These are phyloP conservation scores for Martiniozyma abietophila DNA, from an alignment of 805 yeast species.

Conservation along the genomic window DNA sequence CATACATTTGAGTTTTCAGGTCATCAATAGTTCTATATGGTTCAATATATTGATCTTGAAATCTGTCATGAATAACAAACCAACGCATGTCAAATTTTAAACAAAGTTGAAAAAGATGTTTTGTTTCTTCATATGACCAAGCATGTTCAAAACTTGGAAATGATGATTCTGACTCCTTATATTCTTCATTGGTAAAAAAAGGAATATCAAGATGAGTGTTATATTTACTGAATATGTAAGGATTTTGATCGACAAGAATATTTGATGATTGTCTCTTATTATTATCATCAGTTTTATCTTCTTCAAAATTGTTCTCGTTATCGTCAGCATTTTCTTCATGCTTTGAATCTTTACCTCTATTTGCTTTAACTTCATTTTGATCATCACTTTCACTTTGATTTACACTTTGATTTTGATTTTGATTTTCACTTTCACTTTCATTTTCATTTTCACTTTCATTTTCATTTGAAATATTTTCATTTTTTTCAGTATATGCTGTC, in stretches of 20 bases:
- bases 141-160: slow-evolving; percentile 1
- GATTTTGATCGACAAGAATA: slow-evolving; percentile 25
- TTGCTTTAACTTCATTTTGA: neutral
- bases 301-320: no score
- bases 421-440: neutral
- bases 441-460: neutral
- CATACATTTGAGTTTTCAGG: slow-evolving; percentile 72
- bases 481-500: no score
- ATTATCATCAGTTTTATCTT: slow-evolving; percentile 20
- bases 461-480: neutral
- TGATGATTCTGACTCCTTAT: slow-evolving; percentile 23
- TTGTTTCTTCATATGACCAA: slow-evolving; percentile 77
- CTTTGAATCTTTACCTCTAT: neutral
- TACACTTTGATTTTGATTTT: neutral
- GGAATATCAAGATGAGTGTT: slow-evolving; percentile 66
- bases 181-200: slow-evolving; percentile 52
- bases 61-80: slow-evolving; percentile 59
- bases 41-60: slow-evolving; percentile 31
- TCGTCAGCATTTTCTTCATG: neutral
- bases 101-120: slow-evolving; percentile 66
- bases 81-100: slow-evolving; percentile 52
- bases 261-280: slow-evolving; percentile 14
- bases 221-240: slow-evolving; percentile 64
- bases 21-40: slow-evolving; percentile 60
- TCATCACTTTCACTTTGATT: neutral